Conservation (phyloP, 352 stramenopile genomes). For the Phytophthora idaei region DNA sequence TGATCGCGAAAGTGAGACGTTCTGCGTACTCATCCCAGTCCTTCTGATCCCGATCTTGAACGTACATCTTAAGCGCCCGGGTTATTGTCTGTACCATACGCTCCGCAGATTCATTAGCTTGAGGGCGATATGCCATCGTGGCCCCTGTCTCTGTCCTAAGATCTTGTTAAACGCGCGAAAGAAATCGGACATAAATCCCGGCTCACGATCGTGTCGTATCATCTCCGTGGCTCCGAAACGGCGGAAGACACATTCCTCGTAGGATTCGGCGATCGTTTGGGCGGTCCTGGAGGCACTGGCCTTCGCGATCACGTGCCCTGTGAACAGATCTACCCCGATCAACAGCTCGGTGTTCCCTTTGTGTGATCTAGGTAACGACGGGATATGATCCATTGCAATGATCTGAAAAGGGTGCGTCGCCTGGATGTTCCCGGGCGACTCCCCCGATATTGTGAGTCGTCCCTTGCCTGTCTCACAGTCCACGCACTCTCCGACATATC, state of each 20-base stretch:
- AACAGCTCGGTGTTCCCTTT: slow-evolving; percentile 20
- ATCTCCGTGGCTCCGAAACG: slow-evolving; percentile 8
- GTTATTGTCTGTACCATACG: slow-evolving; percentile 32
- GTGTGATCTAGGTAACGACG: slow-evolving; percentile 9
- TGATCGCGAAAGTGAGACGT: no score
- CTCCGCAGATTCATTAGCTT: slow-evolving; percentile 27
- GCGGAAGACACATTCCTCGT: not conserved
- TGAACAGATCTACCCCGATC: slow-evolving; percentile 3
- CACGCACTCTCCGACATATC: slow-evolving; percentile 6
- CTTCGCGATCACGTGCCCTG: not conserved
- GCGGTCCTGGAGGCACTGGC: not conserved
- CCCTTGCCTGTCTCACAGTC: slow-evolving; percentile 15
- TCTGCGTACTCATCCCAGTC: slow-evolving; percentile 41
- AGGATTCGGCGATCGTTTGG: not conserved
- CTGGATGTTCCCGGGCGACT: slow-evolving; percentile 14
- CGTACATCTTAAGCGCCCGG: no score
- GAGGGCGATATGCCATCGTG: slow-evolving; percentile 31
- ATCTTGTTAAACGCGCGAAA: slow-evolving; percentile 29
- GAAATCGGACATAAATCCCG: slow-evolving; percentile 33
- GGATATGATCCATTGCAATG: slow-evolving; percentile 22
- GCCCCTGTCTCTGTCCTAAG: slow-evolving; percentile 7
- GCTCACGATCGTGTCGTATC: slow-evolving; percentile 10
- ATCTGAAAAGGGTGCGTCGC: slow-evolving; percentile 12
- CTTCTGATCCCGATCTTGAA: slow-evolving; percentile 23
- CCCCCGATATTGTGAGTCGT: not conserved